These are phyloP conservation scores for Secale cereale DNA, from an alignment of 176 grass and related monocot species.

Conservation along the genomic window DNA sequence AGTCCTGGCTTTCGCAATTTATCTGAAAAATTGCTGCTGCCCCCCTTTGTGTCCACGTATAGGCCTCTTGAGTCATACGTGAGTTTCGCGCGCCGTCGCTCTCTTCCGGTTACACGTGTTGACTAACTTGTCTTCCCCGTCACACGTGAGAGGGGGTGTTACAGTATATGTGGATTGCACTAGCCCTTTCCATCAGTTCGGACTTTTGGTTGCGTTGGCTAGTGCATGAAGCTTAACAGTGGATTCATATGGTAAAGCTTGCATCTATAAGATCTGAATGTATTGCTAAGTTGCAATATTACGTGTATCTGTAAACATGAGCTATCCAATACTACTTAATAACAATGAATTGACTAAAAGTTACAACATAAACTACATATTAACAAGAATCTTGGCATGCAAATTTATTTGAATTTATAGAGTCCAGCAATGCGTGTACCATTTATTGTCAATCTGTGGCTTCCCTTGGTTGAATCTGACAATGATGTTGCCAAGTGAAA, in stretches of 20 bases:
- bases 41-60: too few species aligned
- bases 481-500: constrained; percentile 56
- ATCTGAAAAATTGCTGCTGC: too few species aligned
- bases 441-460: constrained; percentile 85
- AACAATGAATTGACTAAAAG: neutral
- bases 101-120: too few species aligned
- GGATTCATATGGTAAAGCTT: neutral
- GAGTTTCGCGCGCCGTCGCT: too few species aligned
- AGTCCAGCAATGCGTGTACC: constrained; percentile 46
- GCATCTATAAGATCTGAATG: neutral
- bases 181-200: too few species aligned
- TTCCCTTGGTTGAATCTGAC: constrained; percentile 71
- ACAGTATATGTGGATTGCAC: too few species aligned
- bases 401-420: constrained; percentile 25
- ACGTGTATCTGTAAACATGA: neutral
- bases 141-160: too few species aligned
- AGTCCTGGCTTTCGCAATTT: too few species aligned
- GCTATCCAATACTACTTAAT: neutral
- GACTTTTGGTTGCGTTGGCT: too few species aligned
- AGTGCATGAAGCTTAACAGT: too few species aligned
- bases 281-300: neutral
- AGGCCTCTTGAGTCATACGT: too few species aligned
- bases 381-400: constrained; percentile 7
- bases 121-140: too few species aligned
- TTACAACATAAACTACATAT: neutral